A percentile compares a stretch with the other conserved stretches of the same genome.
phyloP scores from a whole-genome alignment of 2,329 filamentous ascomycete species.

The Aureobasidium subglaciale region DNA sequence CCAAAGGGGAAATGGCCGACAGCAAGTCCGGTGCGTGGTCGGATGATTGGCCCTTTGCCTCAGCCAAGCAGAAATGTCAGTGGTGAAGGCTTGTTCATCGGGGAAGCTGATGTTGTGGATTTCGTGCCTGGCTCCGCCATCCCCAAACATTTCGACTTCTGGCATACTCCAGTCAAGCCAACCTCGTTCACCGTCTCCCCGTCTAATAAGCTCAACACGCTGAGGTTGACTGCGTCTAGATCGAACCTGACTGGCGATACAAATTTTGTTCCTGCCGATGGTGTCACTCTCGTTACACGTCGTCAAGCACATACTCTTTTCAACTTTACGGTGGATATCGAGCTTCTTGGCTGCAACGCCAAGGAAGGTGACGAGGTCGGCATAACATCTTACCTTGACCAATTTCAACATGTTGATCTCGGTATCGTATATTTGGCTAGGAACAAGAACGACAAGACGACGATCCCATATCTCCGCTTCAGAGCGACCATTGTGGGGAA shows the following conservation, averaged over 20 bases:
- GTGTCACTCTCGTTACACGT: slow-evolving; percentile 48
- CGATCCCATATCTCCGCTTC: slow-evolving; percentile 38
- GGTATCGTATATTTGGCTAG: slow-evolving; percentile 22
- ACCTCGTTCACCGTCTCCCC: slow-evolving; percentile 42
- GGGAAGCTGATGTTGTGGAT: slow-evolving; percentile 38
- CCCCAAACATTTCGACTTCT: slow-evolving; percentile 51
- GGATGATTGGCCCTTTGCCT: slow-evolving; percentile 41
- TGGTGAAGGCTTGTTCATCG: slow-evolving; percentile 38
- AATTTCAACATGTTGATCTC: slow-evolving; percentile 48
- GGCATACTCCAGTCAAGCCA: slow-evolving; percentile 40
- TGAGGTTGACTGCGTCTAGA: slow-evolving; percentile 43
- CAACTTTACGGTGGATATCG: slow-evolving; percentile 42
- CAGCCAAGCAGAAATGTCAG: slow-evolving; percentile 27
- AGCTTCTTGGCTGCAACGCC: slow-evolving; percentile 33
- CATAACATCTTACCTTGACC: slow-evolving; percentile 44
- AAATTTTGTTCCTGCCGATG: slow-evolving; percentile 39
- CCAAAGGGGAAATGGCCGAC: slow-evolving; percentile 32
- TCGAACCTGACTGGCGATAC: slow-evolving; percentile 48
- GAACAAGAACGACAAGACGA: slow-evolving; percentile 2
- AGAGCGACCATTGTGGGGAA: slow-evolving; percentile 26
- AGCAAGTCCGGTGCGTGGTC: slow-evolving; percentile 37
- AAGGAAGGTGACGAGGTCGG: slow-evolving; percentile 43
- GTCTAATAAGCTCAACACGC: slow-evolving; percentile 34
- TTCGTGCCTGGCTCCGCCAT: slow-evolving; percentile 41
- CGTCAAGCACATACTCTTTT: slow-evolving; percentile 51